phyloP scores from a whole-genome alignment of 495 filamentous ascomycete species.

The Neurospora tetraspora region DNA sequence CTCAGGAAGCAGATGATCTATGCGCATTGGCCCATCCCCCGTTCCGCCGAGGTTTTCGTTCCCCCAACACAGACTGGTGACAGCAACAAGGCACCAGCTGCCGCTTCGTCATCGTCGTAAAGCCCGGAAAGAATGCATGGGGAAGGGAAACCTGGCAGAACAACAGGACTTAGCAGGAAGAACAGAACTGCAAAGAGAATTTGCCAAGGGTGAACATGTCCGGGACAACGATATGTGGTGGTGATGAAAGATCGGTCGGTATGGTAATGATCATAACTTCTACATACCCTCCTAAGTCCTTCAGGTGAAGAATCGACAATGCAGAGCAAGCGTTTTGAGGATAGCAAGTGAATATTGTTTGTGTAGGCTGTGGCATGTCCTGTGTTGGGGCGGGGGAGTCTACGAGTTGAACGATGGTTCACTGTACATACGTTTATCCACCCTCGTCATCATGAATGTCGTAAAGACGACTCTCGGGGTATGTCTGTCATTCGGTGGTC shows the following conservation, averaged over 20 bases:
- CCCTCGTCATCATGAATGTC: background rate
- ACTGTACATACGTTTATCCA: background rate
- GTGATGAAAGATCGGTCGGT: background rate
- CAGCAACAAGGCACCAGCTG: background rate
- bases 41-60: slow-evolving; percentile 29
- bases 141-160: slow-evolving; percentile 7
- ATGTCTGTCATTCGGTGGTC: background rate
- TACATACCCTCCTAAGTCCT: background rate
- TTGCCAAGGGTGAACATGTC: background rate
- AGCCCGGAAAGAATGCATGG: background rate
- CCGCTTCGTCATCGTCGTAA: background rate
- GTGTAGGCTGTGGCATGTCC: background rate
- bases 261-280: background rate
- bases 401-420: background rate
- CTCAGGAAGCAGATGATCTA: slow-evolving; percentile 70
- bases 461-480: background rate
- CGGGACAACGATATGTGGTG: background rate
- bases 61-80: slow-evolving; percentile 4
- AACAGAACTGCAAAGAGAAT: slow-evolving; percentile 1
- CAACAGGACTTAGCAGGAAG: background rate
- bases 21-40: slow-evolving; percentile 41
- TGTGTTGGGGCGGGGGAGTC: background rate
- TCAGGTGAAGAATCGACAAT: background rate
- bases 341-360: background rate
- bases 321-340: background rate